Base-by-base conservation (phyloP, 805 yeast genomes). In the Yamadazyma insecticola region DNA sequence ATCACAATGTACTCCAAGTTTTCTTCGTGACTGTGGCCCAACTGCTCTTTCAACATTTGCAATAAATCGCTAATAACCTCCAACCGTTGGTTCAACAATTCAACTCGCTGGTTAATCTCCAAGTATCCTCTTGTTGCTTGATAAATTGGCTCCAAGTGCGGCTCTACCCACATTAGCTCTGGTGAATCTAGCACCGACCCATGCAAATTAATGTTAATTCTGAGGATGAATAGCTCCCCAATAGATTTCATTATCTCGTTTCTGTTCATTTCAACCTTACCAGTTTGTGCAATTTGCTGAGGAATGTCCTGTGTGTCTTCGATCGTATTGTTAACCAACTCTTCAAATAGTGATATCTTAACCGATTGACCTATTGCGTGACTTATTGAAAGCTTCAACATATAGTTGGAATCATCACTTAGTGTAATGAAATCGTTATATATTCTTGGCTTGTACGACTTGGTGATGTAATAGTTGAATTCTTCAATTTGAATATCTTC, bases 81-180 rank as follows among this genome's bases (percentile, higher is more conserved):
- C 19, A 92, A 61, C 42, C 98, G 71, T 53, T 92, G 96, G 52
- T 92, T 92, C 32, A 92, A 63, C 35, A 92, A 63, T 16, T 88
- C 81, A 0, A 90, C 97, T 28, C 98, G 67, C 59, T 90, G 97
- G 52, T 89, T 89, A 46, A 92, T 92, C 51, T 92, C 98, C 40
- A 92, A 59, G 56, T 90, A 90, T 1, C 97, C 96, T 54, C 97
- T 76, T 2, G 95, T 88, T 0, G 97, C 97, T 56, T 89, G 97
- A 59, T 92, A 92, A 32, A 90, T 88, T 1, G 98, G 98, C 53
- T 92, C 98, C 39, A 92, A 67, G 50, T 89, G 96, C 2, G 98
- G 98, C 55, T 92, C 97, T 0, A 97, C 78, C 98, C 98, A 92
- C 96, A 92, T 88, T 36, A 92, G 74, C 56, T 92, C 98, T 1